These are phyloP conservation scores for Didymella lethalis DNA, from an alignment of 2,329 filamentous ascomycete species.

Conservation along the genomic window DNA sequence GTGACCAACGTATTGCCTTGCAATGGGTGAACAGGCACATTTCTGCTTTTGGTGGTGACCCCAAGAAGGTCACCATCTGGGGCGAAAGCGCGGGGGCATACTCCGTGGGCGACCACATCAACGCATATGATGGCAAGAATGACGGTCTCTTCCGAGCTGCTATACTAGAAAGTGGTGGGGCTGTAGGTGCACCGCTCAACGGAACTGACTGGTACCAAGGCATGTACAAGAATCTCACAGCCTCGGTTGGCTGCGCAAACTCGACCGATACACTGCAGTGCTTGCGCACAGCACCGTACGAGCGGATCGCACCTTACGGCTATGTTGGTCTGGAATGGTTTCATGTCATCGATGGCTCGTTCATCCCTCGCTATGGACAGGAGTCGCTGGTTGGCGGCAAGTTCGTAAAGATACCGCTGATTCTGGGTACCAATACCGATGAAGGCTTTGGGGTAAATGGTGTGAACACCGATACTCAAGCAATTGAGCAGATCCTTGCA, in stretches of 20 bases:
- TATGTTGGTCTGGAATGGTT: slow-evolving; percentile 44
- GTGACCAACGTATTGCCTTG: slow-evolving; percentile 68
- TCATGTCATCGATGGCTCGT: slow-evolving; percentile 40
- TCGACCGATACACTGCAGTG: slow-evolving; percentile 38
- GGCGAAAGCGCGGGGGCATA: slow-evolving; percentile 68
- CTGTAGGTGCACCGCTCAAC: slow-evolving; percentile 43
- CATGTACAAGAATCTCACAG: slow-evolving; percentile 43
- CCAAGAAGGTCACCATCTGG: slow-evolving; percentile 66
- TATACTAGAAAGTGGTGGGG: slow-evolving; percentile 50
- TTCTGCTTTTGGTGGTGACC: slow-evolving; percentile 60
- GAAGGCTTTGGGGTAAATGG: slow-evolving; percentile 67
- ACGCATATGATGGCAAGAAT: slow-evolving; percentile 48
- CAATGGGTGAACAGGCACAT: slow-evolving; percentile 70
- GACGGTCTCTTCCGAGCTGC: slow-evolving; percentile 54
- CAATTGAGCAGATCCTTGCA: slow-evolving; percentile 39
- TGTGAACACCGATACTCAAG: slow-evolving; percentile 54
- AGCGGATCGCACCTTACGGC: slow-evolving; percentile 38
- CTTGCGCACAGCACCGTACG: slow-evolving; percentile 37
- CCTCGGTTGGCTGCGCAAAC: slow-evolving; percentile 34
- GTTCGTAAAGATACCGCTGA: slow-evolving; percentile 69
- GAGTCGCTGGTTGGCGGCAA: slow-evolving; percentile 53
- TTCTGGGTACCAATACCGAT: slow-evolving; percentile 70
- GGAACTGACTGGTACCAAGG: slow-evolving; percentile 44
- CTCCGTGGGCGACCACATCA: slow-evolving; percentile 57
- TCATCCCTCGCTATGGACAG: slow-evolving; percentile 46